Evolutionary conservation across 805 yeast species (phyloP).

Genomic region (Ogataea populi-albae): DNA sequence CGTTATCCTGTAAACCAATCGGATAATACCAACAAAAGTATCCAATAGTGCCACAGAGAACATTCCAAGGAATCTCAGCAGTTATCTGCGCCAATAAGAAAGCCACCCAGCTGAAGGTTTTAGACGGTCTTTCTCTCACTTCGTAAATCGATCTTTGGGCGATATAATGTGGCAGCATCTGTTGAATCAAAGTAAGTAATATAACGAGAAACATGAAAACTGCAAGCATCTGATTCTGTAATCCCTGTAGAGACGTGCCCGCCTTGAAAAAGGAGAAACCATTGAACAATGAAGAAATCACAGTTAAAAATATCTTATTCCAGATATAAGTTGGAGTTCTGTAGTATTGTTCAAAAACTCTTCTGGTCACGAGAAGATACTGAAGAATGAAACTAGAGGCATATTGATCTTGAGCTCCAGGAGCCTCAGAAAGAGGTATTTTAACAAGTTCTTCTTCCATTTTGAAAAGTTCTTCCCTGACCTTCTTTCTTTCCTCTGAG

Average conservation of each 20-base stretch:
- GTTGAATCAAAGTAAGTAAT: conserved; percentile 57
- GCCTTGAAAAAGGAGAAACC: conserved; percentile 73
- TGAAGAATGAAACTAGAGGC: conserved; percentile 44
- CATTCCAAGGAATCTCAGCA: conserved; percentile 66
- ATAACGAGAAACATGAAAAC: conserved; percentile 64
- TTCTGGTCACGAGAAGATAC: conserved; percentile 41
- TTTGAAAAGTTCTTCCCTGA: conserved; percentile 54
- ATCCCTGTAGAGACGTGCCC: conserved; percentile 55
- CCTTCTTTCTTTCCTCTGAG: conserved; percentile 58
- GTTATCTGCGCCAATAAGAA: conserved; percentile 60
- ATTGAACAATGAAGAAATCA: conserved; percentile 55
- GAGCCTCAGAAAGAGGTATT: conserved; percentile 32
- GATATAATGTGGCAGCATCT: conserved; percentile 60
- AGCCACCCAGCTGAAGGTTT: conserved; percentile 64
- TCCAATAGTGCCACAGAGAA: conserved; percentile 58
- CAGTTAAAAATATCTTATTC: conserved; percentile 53
- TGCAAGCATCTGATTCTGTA: conserved; percentile 82
- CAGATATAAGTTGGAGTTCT: conserved; percentile 60
- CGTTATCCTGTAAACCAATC: conserved; percentile 61
- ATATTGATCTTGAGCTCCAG: conserved; percentile 36
- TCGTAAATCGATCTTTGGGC: conserved; percentile 65
- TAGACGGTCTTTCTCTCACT: conserved; percentile 71
- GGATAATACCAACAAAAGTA: conserved; percentile 73
- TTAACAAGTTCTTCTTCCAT: conserved; percentile 61
- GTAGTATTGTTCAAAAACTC: conserved; percentile 62